phyloP scores from a whole-genome alignment of 306 rosid species.

The Begonia masoniana region DNA sequence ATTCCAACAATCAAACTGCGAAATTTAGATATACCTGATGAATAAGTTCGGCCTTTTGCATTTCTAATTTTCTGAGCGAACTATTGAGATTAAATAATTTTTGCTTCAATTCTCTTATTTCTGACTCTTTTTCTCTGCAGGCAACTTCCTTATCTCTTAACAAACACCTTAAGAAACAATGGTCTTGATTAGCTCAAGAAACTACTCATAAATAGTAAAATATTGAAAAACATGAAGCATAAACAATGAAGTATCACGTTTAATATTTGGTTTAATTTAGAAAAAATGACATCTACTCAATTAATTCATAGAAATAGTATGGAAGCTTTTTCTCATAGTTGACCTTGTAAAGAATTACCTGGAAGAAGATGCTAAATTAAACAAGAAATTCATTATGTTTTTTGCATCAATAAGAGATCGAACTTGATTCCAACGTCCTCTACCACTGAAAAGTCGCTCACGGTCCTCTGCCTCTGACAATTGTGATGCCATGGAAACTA shows the following conservation, averaged over 20 bases:
- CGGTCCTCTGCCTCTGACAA: slow-evolving; percentile 95
- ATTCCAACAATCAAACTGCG: too few relatives aligned
- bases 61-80: slow-evolving; percentile 47
- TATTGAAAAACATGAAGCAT: too few relatives aligned
- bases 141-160: slow-evolving; percentile 58
- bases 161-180: slow-evolving; percentile 32
- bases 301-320: too few relatives aligned
- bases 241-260: too few relatives aligned
- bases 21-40: slow-evolving; percentile 36
- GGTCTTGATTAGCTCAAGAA: not conserved
- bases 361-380: slow-evolving; percentile 78
- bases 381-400: slow-evolving; percentile 76
- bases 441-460: slow-evolving; percentile 70
- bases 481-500: slow-evolving; percentile 91
- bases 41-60: slow-evolving; percentile 47
- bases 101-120: slow-evolving; percentile 71
- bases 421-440: slow-evolving; percentile 94
- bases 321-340: not conserved
- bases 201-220: not conserved
- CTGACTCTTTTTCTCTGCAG: slow-evolving; percentile 55
- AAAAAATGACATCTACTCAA: too few relatives aligned
- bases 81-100: slow-evolving; percentile 49
- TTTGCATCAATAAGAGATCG: slow-evolving; percentile 88
- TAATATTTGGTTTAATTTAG: too few relatives aligned
- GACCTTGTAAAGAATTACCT: slow-evolving; percentile 33